phyloP scores from a whole-genome alignment of 371 early-diverging fungal species.

The Syncephalastrum racemosum region DNA sequence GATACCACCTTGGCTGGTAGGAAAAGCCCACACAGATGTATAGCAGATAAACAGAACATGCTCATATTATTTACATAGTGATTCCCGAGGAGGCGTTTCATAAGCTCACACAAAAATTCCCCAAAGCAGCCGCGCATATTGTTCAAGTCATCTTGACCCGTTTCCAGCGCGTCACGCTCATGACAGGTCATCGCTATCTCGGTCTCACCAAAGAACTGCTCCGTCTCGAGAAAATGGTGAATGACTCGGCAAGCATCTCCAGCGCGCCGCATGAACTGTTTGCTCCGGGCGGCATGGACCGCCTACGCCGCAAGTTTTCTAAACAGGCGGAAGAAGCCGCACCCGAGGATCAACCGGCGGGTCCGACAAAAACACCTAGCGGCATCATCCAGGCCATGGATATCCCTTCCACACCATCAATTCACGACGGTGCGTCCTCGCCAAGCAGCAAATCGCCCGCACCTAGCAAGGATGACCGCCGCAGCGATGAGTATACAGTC shows the following conservation, averaged over 20 bases:
- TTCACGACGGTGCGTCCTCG: conserved; percentile 18
- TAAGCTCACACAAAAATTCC: conserved; percentile 85
- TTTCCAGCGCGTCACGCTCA: conserved; percentile 93
- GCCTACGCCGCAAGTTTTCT: conserved; percentile 63
- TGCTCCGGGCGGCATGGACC: conserved; percentile 65
- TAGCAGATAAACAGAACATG: background rate
- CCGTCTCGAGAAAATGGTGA: conserved; percentile 73
- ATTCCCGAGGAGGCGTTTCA: conserved; percentile 95
- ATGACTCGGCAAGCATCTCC: conserved; percentile 64
- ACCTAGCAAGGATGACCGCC: conserved; percentile 17
- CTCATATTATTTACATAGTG: conserved; percentile 35
- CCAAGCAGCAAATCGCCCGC: conserved; percentile 10
- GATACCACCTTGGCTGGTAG: conserved; percentile 83
- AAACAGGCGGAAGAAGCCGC: conserved; percentile 28
- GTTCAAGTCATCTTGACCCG: conserved; percentile 94
- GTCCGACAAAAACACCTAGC: conserved; percentile 13
- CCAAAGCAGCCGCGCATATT: conserved; percentile 93
- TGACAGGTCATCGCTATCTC: conserved; percentile 89
- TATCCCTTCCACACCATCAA: conserved; percentile 30
- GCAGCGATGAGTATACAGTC: conserved; percentile 49
- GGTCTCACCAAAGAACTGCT: conserved; percentile 89
- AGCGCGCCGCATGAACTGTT: conserved; percentile 63
- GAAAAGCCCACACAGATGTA: background rate
- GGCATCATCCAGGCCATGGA: conserved; percentile 44
- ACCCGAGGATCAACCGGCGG: conserved; percentile 24